Percentiles rank a stretch among this genome's conserved stretches.
Conservation (phyloP, 78 protist genomes). For the Dictyostelium intermedium region DNA sequence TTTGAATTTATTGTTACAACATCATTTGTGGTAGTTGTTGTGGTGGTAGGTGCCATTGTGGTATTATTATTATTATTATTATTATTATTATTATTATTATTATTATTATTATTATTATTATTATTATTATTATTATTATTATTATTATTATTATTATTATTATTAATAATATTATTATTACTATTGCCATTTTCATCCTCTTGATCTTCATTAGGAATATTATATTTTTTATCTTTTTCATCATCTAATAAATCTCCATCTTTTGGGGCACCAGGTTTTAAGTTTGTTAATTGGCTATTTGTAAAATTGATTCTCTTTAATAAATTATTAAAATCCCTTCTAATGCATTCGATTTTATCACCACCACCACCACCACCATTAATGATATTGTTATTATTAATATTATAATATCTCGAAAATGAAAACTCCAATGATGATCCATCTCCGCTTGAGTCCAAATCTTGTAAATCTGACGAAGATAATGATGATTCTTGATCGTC, state of each 20-base stretch:
- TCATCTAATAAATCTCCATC: neutral
- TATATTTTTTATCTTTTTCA: neutral
- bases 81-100: neutral
- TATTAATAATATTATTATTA: neutral
- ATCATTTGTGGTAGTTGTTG: neutral
- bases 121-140: neutral
- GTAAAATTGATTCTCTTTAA: constrained; percentile 8
- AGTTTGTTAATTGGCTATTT: neutral
- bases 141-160: neutral
- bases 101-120: neutral
- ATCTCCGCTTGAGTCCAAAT: neutral
- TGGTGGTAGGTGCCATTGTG: neutral
- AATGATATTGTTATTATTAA: neutral
- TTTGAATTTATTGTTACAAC: neutral
- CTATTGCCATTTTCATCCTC: neutral
- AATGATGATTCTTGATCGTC: neutral
- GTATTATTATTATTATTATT: neutral
- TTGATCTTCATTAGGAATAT: neutral
- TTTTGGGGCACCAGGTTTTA: constrained; percentile 3
- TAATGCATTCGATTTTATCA: neutral
- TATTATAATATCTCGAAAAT: neutral
- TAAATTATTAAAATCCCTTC: neutral
- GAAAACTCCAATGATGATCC: neutral
- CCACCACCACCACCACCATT: neutral
- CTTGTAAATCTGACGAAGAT: neutral